Evolutionary conservation across 306 rosid genomes (phyloP).

Genomic region (Sphenostylis stenocarpa): DNA sequence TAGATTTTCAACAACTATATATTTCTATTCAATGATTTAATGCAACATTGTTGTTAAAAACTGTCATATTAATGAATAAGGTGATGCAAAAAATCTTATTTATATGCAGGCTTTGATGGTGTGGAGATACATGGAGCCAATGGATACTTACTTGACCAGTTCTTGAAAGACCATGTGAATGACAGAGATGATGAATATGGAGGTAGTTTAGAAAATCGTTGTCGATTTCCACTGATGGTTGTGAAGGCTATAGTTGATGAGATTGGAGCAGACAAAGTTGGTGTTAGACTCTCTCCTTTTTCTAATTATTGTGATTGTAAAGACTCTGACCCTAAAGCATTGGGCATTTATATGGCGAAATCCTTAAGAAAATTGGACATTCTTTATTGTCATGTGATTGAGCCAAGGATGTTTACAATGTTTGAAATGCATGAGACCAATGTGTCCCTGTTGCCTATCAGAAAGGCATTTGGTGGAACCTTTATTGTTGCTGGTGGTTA

Average conservation of each 20-base stretch:
- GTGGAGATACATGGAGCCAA: conserved; percentile 60
- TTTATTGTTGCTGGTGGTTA: conserved; percentile 65
- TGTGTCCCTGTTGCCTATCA: conserved; percentile 44
- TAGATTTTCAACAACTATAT: no score
- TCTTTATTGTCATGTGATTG: conserved; percentile 59
- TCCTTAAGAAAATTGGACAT: conserved; percentile 45
- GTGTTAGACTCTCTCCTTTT: conserved; percentile 75
- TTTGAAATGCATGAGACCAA: conserved; percentile 12
- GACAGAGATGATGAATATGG: conserved; percentile 51
- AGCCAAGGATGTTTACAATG: conserved; percentile 61
- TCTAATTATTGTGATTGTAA: conserved; percentile 48
- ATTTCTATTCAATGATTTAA: neutral
- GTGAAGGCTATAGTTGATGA: conserved; percentile 50
- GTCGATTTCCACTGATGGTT: conserved; percentile 60
- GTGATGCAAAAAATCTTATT: no score
- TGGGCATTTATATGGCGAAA: conserved; percentile 53
- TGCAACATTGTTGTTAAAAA: no score
- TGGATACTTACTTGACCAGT: conserved; percentile 56
- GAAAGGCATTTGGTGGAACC: conserved; percentile 54
- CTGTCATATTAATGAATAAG: no score
- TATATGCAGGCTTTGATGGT: conserved; percentile 49
- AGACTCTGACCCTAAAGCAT: conserved; percentile 67
- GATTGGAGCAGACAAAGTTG: conserved; percentile 64
- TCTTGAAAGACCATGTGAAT: conserved; percentile 45
- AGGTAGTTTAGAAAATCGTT: conserved; percentile 55